Base-by-base conservation (phyloP, 1,284 basidiomycete genomes). In the Phlebopus sp. region DNA sequence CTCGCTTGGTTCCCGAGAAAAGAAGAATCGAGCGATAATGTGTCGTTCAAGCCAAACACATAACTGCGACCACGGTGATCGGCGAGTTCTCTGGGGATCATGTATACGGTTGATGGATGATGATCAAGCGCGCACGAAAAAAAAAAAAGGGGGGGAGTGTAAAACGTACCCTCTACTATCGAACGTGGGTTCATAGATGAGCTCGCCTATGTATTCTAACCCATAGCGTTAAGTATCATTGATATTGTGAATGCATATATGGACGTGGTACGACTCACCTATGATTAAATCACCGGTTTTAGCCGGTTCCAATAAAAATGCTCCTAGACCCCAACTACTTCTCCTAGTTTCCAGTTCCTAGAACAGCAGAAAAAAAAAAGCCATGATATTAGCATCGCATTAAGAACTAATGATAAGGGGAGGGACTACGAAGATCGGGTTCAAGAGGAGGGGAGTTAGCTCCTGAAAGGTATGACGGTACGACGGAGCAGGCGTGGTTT, bases 1-100 rank as follows among this genome's bases (percentile, higher is more conserved):
- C 82, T 69, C 5, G 79, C 71, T 17, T 72, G 67, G 47, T 85
- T 84, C 2, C 83, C 84, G 1, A 69, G 69, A 30, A 66, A 71
- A 2, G 71, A 63, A 38, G 77, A 69, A 59, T 87, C 84, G 6
- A 84, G 58, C 2, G 71, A 62, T 17, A 73, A 50, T 0, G 58
- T 56, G 0, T 56, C 34, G 46, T 78, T 74, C n/a, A 84, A 59
- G 11, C 61, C 63, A 47, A 84, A 87, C 5, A 78, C 63, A 52
- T 87, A 86, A 46, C 77, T 80, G 44, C 82, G 71, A 4, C 65
- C 57, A 17, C 72, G 67, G 40, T 59, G 54, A 23, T 44, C 23
- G 17, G 60, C 62, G 31, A 63, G 50, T 21, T 67, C 56, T 17
- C 56, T 59, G 44, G 23, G 36, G 10, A 38, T 5, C 27, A n/a